Evolutionary conservation across 192 early-diverging fungal genomes (phyloP), one percentile per base, ranked within the genome.

Genomic region (Backusella macrospora): DNA sequence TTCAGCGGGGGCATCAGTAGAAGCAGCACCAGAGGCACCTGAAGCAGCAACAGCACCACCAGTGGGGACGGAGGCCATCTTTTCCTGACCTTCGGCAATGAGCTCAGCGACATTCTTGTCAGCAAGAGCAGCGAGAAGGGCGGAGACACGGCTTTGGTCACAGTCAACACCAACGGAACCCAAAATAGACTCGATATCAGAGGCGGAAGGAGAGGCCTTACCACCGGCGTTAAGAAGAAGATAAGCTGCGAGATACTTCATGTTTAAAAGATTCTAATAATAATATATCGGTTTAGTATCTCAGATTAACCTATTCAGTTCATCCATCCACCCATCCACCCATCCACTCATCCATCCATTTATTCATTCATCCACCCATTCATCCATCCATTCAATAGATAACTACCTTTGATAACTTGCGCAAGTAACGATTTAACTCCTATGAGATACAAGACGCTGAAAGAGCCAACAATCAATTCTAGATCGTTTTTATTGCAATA

Each of bases 241-340:
- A 94, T 97, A 99, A 84, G 98, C 98, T 79, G 95, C 96, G 81
- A 99, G 88, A 87, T 94, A 93, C 90, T 97, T 97, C 98, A 97
- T 99, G 70, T 39, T 39, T 73, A 45, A 16, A 55, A 71, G 26
- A 38, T 44, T 38, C 65, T 26, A 49, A 74, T 43, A 69, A 43
- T 69, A 18, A 16, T n/a, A 34, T 9, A 69, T 69, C 14, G 15
- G 5, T 69, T 26, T 69, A 40, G 63, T 10, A 65, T 44, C 43
- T 34, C 37, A 21, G 0, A 29, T 8, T 64, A 6, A 34, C 1
- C 29, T 34, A 5, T 39, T 38, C 6, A 39, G 7, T 71, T 29
- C n/a, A 74, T 73, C 59, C 72, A 73, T 73, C 29, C 39, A 62
- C 39, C 70, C 1, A 7, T 16, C 6, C 21, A 48, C 23, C 6